phyloP scores from a whole-genome alignment of 805 yeast genomes.

The Candida ascalaphidarum region DNA sequence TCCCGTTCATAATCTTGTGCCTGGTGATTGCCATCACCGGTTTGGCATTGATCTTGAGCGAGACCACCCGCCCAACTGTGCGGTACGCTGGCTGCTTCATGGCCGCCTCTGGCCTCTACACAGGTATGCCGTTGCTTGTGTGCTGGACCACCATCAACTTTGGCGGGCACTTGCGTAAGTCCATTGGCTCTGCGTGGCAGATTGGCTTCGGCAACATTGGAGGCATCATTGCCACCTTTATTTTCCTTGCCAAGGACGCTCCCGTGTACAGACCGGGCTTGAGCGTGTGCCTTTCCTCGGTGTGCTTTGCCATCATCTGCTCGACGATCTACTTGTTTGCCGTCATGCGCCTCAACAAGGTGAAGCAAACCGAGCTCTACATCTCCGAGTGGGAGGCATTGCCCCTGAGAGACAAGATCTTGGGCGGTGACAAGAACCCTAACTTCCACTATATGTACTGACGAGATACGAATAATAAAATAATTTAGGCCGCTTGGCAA shows the following conservation, averaged over 20 bases:
- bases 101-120: conserved; percentile 19
- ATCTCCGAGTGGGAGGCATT: conserved; percentile 14
- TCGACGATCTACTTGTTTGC: conserved; percentile 10
- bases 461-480: too few species aligned
- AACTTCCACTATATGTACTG: conserved; percentile 29
- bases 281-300: conserved; percentile 21
- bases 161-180: conserved; percentile 25
- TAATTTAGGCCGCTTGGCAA: too few species aligned
- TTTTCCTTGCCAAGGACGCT: conserved; percentile 18
- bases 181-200: conserved; percentile 31
- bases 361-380: conserved; percentile 3
- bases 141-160: conserved; percentile 30
- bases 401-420: conserved; percentile 14
- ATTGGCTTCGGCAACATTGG: conserved; percentile 31
- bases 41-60: conserved; percentile 18
- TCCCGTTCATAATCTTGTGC: conserved; percentile 12
- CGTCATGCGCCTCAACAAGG: conserved; percentile 15
- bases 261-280: conserved; percentile 23
- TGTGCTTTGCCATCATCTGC: conserved; percentile 18
- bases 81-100: conserved; percentile 27
- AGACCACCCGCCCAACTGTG: conserved; percentile 16
- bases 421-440: conserved; percentile 37
- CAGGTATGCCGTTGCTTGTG: conserved; percentile 20
- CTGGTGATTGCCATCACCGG: conserved; percentile 18
- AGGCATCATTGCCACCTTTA: conserved; percentile 26